Conservation (phyloP, 2,329 filamentous ascomycete genomes). For the Microcyclospora pomicola region DNA sequence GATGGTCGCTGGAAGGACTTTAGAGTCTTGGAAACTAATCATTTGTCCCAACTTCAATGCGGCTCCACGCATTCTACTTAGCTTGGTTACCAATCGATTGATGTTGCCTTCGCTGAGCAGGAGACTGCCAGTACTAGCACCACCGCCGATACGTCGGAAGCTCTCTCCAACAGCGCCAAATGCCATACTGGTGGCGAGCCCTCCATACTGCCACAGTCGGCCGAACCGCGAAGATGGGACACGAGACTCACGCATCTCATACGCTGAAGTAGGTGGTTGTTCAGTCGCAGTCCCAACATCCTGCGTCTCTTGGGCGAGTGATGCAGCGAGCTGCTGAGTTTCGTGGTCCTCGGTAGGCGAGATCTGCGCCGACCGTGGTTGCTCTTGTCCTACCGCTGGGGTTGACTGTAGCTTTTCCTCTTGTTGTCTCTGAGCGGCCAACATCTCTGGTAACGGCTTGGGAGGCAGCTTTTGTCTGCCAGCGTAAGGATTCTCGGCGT, state of each 20-base stretch:
- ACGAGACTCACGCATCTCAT: constrained; percentile 72
- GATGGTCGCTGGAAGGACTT: constrained; percentile 78
- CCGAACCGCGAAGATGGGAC: constrained; percentile 81
- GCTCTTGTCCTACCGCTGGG: not conserved
- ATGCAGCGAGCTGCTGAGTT: constrained; percentile 22
- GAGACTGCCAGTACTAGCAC: constrained; percentile 55
- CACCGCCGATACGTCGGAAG: constrained; percentile 64
- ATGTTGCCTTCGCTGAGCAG: constrained; percentile 84
- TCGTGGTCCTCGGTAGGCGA: constrained; percentile 16
- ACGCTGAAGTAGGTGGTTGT: constrained; percentile 23
- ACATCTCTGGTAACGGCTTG: constrained; percentile 22
- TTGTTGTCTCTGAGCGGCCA: constrained; percentile 15
- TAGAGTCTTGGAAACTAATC: constrained; percentile 95
- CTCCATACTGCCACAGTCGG: constrained; percentile 86
- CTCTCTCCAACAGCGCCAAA: constrained; percentile 80
- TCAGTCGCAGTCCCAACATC: constrained; percentile 2
- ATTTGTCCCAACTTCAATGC: constrained; percentile 96
- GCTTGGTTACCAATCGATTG: constrained; percentile 79
- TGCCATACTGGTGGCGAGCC: constrained; percentile 87
- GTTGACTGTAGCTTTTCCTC: constrained; percentile 6
- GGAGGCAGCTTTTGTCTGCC: constrained; percentile 17
- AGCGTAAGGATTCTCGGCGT: constrained; percentile 26
- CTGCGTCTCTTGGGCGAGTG: constrained; percentile 19
- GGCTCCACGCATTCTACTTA: constrained; percentile 91
- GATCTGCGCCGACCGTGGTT: constrained; percentile 1